phyloP scores from a whole-genome alignment of 2,329 filamentous ascomycete species.

The Cordyceps tenuipes region DNA sequence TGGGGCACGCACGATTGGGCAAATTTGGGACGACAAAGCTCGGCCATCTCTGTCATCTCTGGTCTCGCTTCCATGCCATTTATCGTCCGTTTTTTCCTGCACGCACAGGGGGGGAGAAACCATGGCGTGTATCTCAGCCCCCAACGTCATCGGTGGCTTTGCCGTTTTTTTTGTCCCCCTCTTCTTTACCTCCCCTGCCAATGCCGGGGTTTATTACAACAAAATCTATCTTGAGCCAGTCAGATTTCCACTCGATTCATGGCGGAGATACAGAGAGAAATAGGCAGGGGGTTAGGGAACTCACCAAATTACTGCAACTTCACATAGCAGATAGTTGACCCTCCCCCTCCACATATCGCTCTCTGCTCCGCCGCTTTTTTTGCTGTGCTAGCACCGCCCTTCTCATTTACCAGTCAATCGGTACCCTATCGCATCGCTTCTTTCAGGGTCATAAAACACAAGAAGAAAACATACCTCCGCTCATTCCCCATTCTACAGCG shows the following conservation, averaged over 20 bases:
- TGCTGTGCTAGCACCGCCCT: slow-evolving; percentile 8
- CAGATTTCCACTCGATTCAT: background rate
- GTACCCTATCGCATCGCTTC: slow-evolving; percentile 4
- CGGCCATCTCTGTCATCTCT: background rate
- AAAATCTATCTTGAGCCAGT: background rate
- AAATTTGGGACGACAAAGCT: background rate
- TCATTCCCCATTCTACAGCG: background rate
- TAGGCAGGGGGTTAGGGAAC: too few species aligned
- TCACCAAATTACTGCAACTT: background rate
- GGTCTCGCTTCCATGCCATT: background rate
- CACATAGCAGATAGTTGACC: background rate
- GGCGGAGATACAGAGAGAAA: background rate
- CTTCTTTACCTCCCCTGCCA: too few species aligned
- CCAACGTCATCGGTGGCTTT: background rate
- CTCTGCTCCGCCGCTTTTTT: background rate
- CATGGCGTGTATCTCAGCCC: background rate
- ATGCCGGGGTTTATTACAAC: too few species aligned
- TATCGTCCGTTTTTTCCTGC: background rate
- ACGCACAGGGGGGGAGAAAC: background rate
- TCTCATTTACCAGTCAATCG: slow-evolving; percentile 9
- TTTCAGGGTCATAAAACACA: background rate
- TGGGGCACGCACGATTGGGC: background rate
- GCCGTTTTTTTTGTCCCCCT: background rate
- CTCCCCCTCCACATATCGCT: background rate
- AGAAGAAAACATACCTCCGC: background rate